A percentile compares a stretch with the other conserved stretches of the same genome.
phyloP scores from a whole-genome alignment of 805 yeast genomes.

The Kodamaea sagamina region DNA sequence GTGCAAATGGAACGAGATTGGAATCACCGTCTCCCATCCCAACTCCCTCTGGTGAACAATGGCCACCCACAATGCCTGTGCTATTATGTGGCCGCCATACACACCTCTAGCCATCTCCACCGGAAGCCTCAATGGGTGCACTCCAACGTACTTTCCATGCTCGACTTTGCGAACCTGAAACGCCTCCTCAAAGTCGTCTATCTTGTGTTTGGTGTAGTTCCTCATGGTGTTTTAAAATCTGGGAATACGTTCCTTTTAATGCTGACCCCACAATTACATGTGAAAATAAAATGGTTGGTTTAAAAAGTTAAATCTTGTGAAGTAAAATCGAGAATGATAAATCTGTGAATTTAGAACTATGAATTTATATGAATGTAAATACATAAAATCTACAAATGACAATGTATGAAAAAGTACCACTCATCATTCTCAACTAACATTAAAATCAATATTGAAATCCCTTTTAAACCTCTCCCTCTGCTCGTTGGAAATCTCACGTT shows the following conservation, averaged over 20 bases:
- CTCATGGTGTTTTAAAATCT: conserved; percentile 1
- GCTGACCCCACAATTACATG: conserved; percentile 4
- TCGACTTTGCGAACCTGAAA: conserved; percentile 28
- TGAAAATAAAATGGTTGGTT: neutral
- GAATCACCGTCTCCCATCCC: conserved; percentile 35
- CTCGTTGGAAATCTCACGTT: conserved; percentile 4
- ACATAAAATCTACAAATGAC: too few relatives aligned
- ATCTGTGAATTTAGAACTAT: too few relatives aligned
- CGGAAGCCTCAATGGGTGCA: conserved; percentile 36
- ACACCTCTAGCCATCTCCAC: conserved; percentile 58
- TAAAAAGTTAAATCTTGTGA: too few relatives aligned
- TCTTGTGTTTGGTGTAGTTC: neutral
- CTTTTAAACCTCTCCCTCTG: conserved; percentile 8
- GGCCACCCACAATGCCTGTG: conserved; percentile 65
- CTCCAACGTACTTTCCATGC: conserved; percentile 34
- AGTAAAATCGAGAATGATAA: too few relatives aligned
- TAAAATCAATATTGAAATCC: conserved; percentile 8
- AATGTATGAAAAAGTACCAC: too few relatives aligned
- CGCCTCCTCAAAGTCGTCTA: conserved; percentile 34
- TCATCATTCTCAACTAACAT: too few relatives aligned
- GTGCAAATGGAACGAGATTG: conserved; percentile 63
- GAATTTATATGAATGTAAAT: too few relatives aligned
- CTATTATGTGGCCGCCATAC: conserved; percentile 70
- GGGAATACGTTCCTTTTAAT: neutral
- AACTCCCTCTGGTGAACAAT: conserved; percentile 42